Conservation (phyloP, 495 filamentous ascomycete genomes). For the Lophiotrema nucula region DNA sequence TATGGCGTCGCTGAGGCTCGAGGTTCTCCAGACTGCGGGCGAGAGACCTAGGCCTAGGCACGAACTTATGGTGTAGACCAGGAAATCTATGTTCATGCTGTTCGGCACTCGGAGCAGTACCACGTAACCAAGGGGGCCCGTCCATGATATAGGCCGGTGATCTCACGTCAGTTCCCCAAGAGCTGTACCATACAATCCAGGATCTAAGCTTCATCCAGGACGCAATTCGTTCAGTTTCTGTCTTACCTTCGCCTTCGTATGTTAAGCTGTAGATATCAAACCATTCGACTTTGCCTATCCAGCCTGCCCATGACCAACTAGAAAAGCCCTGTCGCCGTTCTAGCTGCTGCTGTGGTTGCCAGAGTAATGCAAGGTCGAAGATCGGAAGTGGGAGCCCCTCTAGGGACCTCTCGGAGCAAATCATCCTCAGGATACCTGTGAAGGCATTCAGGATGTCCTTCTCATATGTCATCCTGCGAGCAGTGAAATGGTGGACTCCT, state of each 20-base stretch:
- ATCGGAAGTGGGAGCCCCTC: neutral
- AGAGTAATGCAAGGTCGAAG: slow-evolving; percentile 9
- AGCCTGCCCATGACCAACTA: slow-evolving; percentile 11
- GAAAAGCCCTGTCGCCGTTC: neutral
- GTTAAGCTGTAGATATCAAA: neutral
- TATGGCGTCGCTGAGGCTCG: neutral
- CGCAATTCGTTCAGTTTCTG: neutral
- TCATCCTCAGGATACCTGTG: neutral
- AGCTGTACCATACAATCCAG: slow-evolving; percentile 7
- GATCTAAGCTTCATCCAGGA: neutral
- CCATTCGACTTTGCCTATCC: slow-evolving; percentile 3
- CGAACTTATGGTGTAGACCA: neutral
- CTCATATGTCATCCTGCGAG: neutral
- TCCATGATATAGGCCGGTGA: neutral
- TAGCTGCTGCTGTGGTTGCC: slow-evolving; percentile 3
- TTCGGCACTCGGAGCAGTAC: neutral
- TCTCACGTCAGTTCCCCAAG: neutral
- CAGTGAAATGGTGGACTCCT: slow-evolving; percentile 1
- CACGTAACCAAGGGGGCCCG: neutral
- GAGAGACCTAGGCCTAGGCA: neutral
- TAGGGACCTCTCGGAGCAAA: neutral
- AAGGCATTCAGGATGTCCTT: slow-evolving; percentile 19
- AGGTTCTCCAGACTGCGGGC: neutral
- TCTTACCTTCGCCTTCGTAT: neutral
- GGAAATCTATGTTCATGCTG: neutral